Base-by-base conservation (phyloP, 495 filamentous ascomycete species). In the Margaritispora aquatica region DNA sequence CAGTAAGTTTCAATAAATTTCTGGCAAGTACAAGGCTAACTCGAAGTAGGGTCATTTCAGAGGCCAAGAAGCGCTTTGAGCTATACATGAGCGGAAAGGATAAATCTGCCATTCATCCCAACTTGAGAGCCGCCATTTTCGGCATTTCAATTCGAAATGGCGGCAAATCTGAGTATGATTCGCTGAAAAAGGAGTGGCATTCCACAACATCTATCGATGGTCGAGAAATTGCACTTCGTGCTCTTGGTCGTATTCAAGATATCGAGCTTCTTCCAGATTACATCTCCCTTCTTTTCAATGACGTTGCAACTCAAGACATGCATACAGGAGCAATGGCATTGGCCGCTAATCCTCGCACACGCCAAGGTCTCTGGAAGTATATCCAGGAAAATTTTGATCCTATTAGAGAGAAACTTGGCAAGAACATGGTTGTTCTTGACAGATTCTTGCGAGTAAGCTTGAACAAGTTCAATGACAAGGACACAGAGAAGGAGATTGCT, bases 351-450 rank as follows among this genome's bases (percentile, higher is more conserved):
- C 72, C 84, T 20, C 80, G 80, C 48, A 83, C 80, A 2, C 85
- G 92, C 17, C 73, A 79, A 51, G 74, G 84, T 3, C 77, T 94
- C 38, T 98, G 94, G 94, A 75, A 86, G 44, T 96, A 88, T 70
- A 79, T 96, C 59, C 88, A 88, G 65, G 77, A 82, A 7, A 82
- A 96, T 73, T 98, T 92, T 88, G 74, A 76, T 10, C 72, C 74
- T 41, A 77, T 96, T 19, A 76, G 81, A 34, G 73, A 77, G 51
- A 86, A 84, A 65, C 77, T 97, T 51, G 83, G 87, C 59, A 77
- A 80, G 1, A 96, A 95, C 73, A 86, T 89, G 59, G 86, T 96
- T 26, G 83, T 96, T 23, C 75, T 96, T 52, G 92, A 97, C 73
- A 84, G 92, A 21, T 94, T 96, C 72, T 68, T 98, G 63, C 84